Conservation (phyloP, 352 stramenopile genomes). For the Elongisporangium anandrum region DNA sequence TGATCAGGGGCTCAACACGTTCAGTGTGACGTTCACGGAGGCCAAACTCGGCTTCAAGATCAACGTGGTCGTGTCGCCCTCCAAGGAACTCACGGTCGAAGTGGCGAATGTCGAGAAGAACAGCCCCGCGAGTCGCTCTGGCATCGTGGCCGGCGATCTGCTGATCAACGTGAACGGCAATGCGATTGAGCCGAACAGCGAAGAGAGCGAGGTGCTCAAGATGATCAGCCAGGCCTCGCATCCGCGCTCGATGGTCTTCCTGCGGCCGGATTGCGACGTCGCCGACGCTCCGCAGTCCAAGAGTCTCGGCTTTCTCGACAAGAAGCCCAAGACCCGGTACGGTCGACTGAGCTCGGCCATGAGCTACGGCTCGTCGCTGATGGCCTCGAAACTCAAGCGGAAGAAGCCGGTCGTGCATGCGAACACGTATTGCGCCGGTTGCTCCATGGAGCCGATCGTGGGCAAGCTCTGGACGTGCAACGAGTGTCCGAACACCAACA, state of each 20-base stretch:
- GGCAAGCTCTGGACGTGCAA: constrained; percentile 68
- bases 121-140: constrained; percentile 42
- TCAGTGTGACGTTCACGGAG: constrained; percentile 62
- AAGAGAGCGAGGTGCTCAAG: constrained; percentile 50
- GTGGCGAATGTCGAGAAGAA: constrained; percentile 52
- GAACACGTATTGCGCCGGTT: constrained; percentile 69
- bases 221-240: constrained; percentile 46
- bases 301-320: constrained; percentile 20
- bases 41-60: constrained; percentile 49
- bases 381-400: constrained; percentile 61
- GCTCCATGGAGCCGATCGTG: constrained; percentile 60
- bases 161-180: constrained; percentile 61
- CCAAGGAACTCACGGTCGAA: constrained; percentile 50
- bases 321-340: constrained; percentile 47
- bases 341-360: constrained; percentile 57
- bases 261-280: constrained; percentile 34
- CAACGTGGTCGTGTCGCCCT: constrained; percentile 40
- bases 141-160: constrained; percentile 52
- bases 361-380: constrained; percentile 52
- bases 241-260: constrained; percentile 56
- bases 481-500: constrained; percentile 63
- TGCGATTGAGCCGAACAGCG: constrained; percentile 57
- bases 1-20: constrained; percentile 38
- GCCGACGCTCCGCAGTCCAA: constrained; percentile 22
- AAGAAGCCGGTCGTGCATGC: constrained; percentile 63